Conservation (phyloP, 2,329 filamentous ascomycete genomes). For the Exophiala mesophila region DNA sequence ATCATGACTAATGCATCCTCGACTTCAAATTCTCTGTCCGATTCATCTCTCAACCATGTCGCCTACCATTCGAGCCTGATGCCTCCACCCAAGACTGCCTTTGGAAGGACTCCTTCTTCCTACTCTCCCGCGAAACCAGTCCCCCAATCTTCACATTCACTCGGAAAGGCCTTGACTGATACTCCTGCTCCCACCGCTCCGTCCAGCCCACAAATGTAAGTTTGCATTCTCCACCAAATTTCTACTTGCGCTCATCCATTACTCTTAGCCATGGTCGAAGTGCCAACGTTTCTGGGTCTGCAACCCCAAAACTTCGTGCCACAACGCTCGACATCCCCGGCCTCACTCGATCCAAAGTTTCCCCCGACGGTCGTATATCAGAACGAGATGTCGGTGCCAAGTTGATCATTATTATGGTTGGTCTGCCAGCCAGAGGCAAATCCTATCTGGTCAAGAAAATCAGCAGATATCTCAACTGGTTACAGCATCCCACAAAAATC, state of each 20-base stretch:
- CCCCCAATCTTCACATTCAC: conserved; percentile 33
- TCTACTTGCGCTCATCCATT: no score
- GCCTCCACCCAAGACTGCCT: conserved; percentile 21
- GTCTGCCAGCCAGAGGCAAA: conserved; percentile 88
- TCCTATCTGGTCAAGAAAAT: conserved; percentile 99
- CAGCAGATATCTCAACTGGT: conserved; percentile 90
- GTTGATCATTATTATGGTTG: conserved; percentile 97
- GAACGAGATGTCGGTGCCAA: conserved; percentile 93
- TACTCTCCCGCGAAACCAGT: conserved; percentile 8
- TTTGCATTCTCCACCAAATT: conserved; percentile 16
- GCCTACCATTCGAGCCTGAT: conserved; percentile 22
- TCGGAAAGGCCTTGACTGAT: conserved; percentile 55
- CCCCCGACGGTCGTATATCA: conserved; percentile 89
- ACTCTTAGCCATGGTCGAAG: conserved; percentile 44
- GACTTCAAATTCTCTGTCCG: conserved; percentile 10
- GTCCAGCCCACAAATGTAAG: conserved; percentile 58
- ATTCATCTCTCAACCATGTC: conserved; percentile 16
- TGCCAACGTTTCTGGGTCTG: conserved; percentile 67
- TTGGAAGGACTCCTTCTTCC: conserved; percentile 16
- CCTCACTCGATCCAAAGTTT: conserved; percentile 90
- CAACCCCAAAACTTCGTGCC: conserved; percentile 77
- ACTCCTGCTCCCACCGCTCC: conserved; percentile 60
- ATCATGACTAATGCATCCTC: conserved; percentile 22
- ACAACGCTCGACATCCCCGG: conserved; percentile 96
- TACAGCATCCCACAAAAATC: conserved; percentile 90